Base-by-base conservation (phyloP, 2,329 filamentous ascomycete species). In the Colletotrichum coccodes region DNA sequence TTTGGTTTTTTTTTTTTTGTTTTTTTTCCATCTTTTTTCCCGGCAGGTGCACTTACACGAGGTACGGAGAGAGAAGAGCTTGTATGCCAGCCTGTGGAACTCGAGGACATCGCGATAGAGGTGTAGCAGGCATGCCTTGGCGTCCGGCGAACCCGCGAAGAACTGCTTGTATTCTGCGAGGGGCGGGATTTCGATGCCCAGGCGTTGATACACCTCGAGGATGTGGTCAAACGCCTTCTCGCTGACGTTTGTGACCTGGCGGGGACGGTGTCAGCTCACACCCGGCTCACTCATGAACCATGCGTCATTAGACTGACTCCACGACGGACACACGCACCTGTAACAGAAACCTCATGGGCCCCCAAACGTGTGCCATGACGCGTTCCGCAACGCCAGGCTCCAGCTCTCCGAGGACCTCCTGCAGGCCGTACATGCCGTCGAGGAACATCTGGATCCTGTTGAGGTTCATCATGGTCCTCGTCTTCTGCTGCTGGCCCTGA, bases 321-420 rank as follows among this genome's bases (percentile, higher is more conserved):
- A 26, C 0, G 9, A 8, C 38, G n/a, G 9, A 14, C 7, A 16
- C 7, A 32, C 34, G 6, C 18, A 75, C 74, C 60, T 73, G 59
- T 18, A 77, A 53, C 12, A 77, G 70, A 23, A 71, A 75, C 9
- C 67, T 63, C n/a, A 74, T 70, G 1, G 76, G 75, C 1, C 77
- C 77, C 77, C 77, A 78, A 38, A 78, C 71, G n/a, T 61, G 75
- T 9, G 64, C 60, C 64, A 72, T 71, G 59, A 79, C 72, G 71
- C 32, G 14, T 6, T 8, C 44, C 7, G 54, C 68, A 9, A 38
- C 38, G 1, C 60, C 34, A 14, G 68, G 42, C 0, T 44, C 57
- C 47, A 64, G 28, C 11, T 47, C 42, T 2, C 1, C 5, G 3
- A 71, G 32, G 4, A 59, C 65, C 0, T 40, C 38, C 14, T 75